Evolutionary conservation across 768 basidiomycete genomes (phyloP).

Genomic region (Filobasidium floriforme): DNA sequence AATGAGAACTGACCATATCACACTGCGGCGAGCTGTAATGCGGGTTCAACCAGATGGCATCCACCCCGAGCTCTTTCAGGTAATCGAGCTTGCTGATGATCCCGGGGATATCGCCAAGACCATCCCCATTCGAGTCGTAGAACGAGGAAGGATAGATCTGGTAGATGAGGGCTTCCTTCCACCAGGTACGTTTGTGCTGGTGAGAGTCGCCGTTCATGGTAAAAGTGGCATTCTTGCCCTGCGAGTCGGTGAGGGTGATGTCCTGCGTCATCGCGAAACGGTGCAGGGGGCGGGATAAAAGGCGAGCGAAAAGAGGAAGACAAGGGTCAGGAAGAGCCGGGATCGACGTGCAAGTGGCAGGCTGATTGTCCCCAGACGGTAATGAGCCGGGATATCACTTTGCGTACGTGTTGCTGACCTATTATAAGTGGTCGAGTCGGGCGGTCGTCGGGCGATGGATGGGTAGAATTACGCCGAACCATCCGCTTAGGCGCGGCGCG

Average conservation of each 20-base stretch:
- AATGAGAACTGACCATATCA: constrained; percentile 54
- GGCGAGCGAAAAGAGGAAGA: no score
- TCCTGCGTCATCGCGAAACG: background rate
- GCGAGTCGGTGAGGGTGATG: background rate
- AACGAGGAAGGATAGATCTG: constrained; percentile 50
- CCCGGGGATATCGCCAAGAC: constrained; percentile 60
- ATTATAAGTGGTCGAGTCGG: no score
- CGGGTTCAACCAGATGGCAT: constrained; percentile 65
- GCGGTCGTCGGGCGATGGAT: no score
- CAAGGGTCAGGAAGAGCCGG: no score
- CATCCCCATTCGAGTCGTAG: constrained; percentile 63
- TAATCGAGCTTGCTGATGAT: constrained; percentile 62
- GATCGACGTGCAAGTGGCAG: no score
- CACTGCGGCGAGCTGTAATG: constrained; percentile 62
- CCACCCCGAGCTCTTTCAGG: constrained; percentile 60
- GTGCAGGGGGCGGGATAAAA: no score
- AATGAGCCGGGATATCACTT: no score
- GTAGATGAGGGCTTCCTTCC: constrained; percentile 42
- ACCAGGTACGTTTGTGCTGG: constrained; percentile 23
- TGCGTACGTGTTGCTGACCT: no score
- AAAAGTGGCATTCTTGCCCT: background rate
- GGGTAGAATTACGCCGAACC: no score
- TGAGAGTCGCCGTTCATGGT: background rate
- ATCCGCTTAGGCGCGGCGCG: no score
- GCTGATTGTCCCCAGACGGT: no score